These are phyloP conservation scores for Flaveria sonorensis DNA, from an alignment of 129 eudicot species.

Conservation along the genomic window DNA sequence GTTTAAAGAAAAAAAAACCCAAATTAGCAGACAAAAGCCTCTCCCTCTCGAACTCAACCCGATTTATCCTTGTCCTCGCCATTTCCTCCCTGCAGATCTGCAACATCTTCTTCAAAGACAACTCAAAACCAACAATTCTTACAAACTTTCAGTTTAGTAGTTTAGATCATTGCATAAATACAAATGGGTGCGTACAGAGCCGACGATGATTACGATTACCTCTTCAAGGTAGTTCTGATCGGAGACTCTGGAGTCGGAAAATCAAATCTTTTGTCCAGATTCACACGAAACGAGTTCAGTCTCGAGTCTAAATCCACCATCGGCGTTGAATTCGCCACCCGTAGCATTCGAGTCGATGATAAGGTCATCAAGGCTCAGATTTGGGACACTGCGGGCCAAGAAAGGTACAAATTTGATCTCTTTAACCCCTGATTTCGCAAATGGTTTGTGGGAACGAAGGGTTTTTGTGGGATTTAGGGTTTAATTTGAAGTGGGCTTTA, in stretches of 20 bases:
- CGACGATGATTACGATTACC: constrained; percentile 2
- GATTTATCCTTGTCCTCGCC: not conserved
- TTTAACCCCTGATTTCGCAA: not conserved
- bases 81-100: not conserved
- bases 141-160: not conserved
- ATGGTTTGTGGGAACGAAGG: not conserved
- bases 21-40: not conserved
- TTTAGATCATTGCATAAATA: not conserved
- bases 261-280: not conserved
- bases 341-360: not conserved
- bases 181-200: not conserved
- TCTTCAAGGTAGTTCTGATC: not conserved
- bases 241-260: not conserved
- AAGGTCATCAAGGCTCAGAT: constrained; percentile 3
- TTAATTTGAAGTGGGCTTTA: not conserved
- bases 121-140: not conserved
- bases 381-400: constrained; percentile 6
- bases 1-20: not conserved
- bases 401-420: not conserved
- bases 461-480: not conserved
- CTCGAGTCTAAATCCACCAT: constrained; percentile 6
- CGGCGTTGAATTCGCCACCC: constrained; percentile 3
- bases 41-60: not conserved
- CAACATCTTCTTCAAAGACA: not conserved
- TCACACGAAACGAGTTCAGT: constrained; percentile 1